These are phyloP conservation scores for Arctium lappa DNA, from an alignment of 129 eudicot species.

Conservation along the genomic window DNA sequence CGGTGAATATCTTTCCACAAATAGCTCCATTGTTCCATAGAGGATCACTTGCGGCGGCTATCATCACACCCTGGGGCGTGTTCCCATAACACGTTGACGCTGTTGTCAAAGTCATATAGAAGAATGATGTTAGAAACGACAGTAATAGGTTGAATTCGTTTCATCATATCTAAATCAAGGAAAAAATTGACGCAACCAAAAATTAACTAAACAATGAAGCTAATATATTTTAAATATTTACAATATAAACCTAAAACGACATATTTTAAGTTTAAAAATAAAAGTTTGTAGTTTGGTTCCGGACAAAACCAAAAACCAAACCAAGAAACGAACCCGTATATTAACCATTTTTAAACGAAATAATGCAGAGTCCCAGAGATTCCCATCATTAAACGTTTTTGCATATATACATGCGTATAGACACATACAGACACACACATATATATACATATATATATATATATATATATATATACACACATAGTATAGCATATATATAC, in stretches of 20 bases:
- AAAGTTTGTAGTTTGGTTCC: not conserved
- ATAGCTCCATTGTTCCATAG: conserved; percentile 33
- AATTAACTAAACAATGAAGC: not conserved
- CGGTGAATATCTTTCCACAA: conserved; percentile 30
- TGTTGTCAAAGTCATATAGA: conserved; percentile 1
- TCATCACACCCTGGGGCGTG: conserved; percentile 21
- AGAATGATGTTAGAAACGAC: not conserved
- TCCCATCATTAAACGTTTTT: too few relatives aligned
- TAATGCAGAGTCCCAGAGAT: too few relatives aligned
- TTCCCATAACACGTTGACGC: conserved; percentile 45
- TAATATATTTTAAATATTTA: not conserved
- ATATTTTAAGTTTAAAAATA: not conserved
- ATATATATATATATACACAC: not conserved
- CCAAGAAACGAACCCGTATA: too few relatives aligned
- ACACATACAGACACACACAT: too few relatives aligned
- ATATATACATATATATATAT: not conserved
- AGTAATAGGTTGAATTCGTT: not conserved
- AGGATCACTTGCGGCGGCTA: conserved; percentile 36
- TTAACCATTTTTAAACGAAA: too few relatives aligned
- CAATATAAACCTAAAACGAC: not conserved
- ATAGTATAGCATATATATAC: not conserved
- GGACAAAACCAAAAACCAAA: too few relatives aligned
- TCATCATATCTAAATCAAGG: not conserved
- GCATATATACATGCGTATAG: too few relatives aligned
- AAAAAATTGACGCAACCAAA: not conserved